phyloP scores from a whole-genome alignment of 75 land plant species.

The Cupressus sempervirens region DNA sequence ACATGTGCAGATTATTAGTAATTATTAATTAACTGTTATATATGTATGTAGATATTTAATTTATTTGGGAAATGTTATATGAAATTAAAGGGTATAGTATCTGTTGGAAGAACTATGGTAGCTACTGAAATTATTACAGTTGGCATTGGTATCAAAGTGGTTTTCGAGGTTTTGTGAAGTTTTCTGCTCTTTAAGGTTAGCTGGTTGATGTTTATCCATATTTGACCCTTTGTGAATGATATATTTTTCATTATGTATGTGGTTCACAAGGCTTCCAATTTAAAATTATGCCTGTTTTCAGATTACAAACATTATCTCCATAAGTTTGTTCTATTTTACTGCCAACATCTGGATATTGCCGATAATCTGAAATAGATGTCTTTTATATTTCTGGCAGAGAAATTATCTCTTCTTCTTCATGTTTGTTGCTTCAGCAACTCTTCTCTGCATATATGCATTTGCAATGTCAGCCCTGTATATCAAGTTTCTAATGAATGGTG shows the following conservation, averaged over 20 bases:
- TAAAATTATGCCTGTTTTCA: background rate
- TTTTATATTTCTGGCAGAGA: constrained; percentile 48
- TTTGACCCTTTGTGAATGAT: background rate
- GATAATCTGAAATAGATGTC: background rate
- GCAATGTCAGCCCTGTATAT: constrained; percentile 74
- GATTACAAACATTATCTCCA: background rate
- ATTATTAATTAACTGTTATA: too few species aligned
- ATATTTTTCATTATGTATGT: background rate
- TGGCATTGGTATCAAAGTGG: background rate
- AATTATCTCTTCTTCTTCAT: constrained; percentile 79
- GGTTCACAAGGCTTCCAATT: background rate
- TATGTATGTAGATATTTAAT: background rate
- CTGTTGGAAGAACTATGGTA: background rate
- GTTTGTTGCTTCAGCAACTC: constrained; percentile 68
- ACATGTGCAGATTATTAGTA: background rate
- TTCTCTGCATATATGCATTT: constrained; percentile 79
- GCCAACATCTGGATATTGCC: background rate
- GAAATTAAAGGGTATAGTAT: background rate
- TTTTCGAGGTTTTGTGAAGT: background rate
- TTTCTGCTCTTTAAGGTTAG: background rate
- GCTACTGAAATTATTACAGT: background rate
- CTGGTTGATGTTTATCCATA: background rate
- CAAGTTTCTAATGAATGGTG: constrained; percentile 69
- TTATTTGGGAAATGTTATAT: background rate
- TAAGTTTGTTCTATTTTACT: background rate